Evolutionary conservation across 371 early-diverging fungal genomes (phyloP).

Genomic region (Chytridium lagenaria): DNA sequence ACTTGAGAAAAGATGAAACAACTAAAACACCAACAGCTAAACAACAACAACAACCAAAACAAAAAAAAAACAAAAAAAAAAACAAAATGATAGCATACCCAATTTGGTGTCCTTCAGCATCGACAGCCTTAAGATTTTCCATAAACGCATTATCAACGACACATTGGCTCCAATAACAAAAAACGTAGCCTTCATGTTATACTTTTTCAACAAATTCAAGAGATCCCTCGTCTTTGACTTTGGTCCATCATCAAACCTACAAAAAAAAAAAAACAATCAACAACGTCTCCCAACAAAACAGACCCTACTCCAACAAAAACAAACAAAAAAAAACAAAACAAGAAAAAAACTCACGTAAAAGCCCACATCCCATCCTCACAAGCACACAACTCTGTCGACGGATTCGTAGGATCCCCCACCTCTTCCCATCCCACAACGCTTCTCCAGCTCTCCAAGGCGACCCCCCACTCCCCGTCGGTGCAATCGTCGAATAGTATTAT

Average conservation of each 20-base stretch:
- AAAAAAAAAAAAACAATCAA: background rate
- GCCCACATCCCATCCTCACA: slow-evolving; percentile 28
- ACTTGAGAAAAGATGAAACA: too few species aligned
- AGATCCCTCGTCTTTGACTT: slow-evolving; percentile 52
- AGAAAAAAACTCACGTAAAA: slow-evolving; percentile 26
- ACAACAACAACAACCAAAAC: background rate
- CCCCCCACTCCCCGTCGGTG: too few species aligned
- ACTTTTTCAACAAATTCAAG: slow-evolving; percentile 49
- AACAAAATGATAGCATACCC: background rate
- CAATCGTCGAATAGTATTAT: too few species aligned
- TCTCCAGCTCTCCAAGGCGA: background rate
- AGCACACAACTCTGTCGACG: slow-evolving; percentile 27
- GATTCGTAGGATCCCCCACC: slow-evolving; percentile 23
- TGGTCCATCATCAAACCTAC: slow-evolving; percentile 72
- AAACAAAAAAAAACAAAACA: too few species aligned
- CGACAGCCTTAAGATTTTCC: slow-evolving; percentile 26
- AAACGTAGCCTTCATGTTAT: slow-evolving; percentile 67
- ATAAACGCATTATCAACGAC: slow-evolving; percentile 37
- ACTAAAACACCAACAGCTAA: background rate
- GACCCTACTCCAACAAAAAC: too few species aligned
- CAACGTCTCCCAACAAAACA: too few species aligned
- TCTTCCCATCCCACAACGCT: background rate
- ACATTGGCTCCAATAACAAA: slow-evolving; percentile 68
- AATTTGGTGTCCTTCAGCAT: slow-evolving; percentile 44
- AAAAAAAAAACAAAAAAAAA: background rate